These are phyloP conservation scores for Ophiocordyceps sinensis DNA, from an alignment of 2,329 filamentous ascomycete species.

Conservation along the genomic window DNA sequence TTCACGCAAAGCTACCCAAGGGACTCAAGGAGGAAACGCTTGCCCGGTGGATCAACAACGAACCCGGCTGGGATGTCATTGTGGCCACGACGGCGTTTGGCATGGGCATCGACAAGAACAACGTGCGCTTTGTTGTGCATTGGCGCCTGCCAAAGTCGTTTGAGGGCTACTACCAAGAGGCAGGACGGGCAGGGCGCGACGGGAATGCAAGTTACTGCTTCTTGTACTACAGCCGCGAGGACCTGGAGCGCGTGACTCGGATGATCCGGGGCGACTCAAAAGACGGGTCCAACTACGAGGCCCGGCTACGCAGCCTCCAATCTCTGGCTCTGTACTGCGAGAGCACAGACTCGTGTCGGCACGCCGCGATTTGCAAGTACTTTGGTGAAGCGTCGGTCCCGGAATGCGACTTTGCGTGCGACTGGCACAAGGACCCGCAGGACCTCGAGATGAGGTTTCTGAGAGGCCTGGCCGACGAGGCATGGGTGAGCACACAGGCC, in stretches of 20 bases:
- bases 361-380: constrained; percentile 59
- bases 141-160: constrained; percentile 92
- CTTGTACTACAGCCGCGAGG: constrained; percentile 80
- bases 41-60: constrained; percentile 56
- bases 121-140: constrained; percentile 88
- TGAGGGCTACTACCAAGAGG: constrained; percentile 93
- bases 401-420: constrained; percentile 60
- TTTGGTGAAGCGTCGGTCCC: constrained; percentile 53
- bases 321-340: constrained; percentile 73
- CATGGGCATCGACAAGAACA: constrained; percentile 94
- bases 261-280: constrained; percentile 33
- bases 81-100: constrained; percentile 93
- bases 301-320: constrained; percentile 47
- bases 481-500: constrained; percentile 49
- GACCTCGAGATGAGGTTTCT: constrained; percentile 42
- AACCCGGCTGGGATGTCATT: constrained; percentile 72
- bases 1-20: constrained; percentile 56
- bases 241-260: constrained; percentile 58
- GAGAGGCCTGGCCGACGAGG: constrained; percentile 41
- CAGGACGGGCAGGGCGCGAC: constrained; percentile 78
- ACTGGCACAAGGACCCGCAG: constrained; percentile 57
- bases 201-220: constrained; percentile 78
- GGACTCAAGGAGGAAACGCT: constrained; percentile 58
- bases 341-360: constrained; percentile 55
- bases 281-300: constrained; percentile 27